A percentile compares a stretch with the other conserved stretches of the same genome.
These are phyloP conservation scores for Fusarium sacchari DNA, from an alignment of 2,329 filamentous ascomycete species.

Conservation along the genomic window DNA sequence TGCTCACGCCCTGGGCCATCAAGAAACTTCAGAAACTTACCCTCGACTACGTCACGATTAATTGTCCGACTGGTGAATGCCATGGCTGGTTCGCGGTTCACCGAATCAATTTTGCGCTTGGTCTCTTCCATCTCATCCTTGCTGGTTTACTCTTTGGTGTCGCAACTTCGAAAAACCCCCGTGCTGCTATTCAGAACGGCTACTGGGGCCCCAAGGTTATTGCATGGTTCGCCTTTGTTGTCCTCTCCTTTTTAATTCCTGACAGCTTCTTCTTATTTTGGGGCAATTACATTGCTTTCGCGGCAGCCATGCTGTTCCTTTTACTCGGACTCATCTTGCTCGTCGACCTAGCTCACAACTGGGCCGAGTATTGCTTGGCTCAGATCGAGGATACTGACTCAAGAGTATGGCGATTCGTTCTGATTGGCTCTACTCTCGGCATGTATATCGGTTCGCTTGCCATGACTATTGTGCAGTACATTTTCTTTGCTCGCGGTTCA, in stretches of 20 bases:
- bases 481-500: conserved; percentile 85
- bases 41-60: conserved; percentile 95
- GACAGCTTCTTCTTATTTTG: conserved; percentile 95
- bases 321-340: conserved; percentile 91
- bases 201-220: conserved; percentile 98
- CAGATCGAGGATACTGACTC: conserved; percentile 94
- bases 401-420: conserved; percentile 80
- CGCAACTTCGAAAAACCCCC: conserved; percentile 83
- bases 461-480: conserved; percentile 97
- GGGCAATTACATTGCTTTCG: conserved; percentile 92
- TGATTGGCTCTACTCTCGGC: conserved; percentile 90
- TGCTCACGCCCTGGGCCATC: conserved; percentile 98
- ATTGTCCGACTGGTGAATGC: conserved; percentile 89
- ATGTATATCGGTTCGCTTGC: conserved; percentile 93
- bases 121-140: conserved; percentile 90
- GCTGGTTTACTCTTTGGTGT: conserved; percentile 88
- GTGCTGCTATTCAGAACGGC: conserved; percentile 93
- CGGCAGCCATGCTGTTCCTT: conserved; percentile 91
- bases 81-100: conserved; percentile 97
- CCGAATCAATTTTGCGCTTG: conserved; percentile 96
- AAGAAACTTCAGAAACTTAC: conserved; percentile 93
- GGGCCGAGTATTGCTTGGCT: conserved; percentile 94
- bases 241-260: conserved; percentile 94
- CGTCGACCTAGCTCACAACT: conserved; percentile 94
- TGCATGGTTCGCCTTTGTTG: conserved; percentile 85